phyloP scores from a whole-genome alignment of 2,329 filamentous ascomycete genomes.

The Elsinoe necatrix region DNA sequence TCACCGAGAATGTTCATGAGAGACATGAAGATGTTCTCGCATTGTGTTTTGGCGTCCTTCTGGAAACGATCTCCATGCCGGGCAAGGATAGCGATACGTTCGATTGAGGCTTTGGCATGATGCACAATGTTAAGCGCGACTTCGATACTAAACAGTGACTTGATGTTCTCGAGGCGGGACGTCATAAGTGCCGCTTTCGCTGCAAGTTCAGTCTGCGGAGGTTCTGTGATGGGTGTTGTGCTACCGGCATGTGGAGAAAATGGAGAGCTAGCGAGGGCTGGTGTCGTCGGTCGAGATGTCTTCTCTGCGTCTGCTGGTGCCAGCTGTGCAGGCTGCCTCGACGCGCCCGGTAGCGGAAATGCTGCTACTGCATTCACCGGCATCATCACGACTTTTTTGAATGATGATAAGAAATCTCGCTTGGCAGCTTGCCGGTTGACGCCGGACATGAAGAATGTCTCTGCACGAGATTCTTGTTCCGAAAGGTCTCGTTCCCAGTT shows the following conservation, averaged over 20 bases:
- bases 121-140: constrained; percentile 86
- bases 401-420: constrained; percentile 89
- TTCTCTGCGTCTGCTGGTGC: constrained; percentile 22
- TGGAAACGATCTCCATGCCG: constrained; percentile 65
- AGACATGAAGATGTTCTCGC: constrained; percentile 76
- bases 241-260: constrained; percentile 22
- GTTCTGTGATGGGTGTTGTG: constrained; percentile 45
- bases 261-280: constrained; percentile 23
- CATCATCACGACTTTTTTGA: constrained; percentile 99
- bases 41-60: constrained; percentile 78
- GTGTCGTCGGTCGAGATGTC: constrained; percentile 24
- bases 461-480: constrained; percentile 80
- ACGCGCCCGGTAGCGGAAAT: constrained; percentile 34
- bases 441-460: constrained; percentile 93
- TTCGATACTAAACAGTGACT: constrained; percentile 91
- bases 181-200: constrained; percentile 98
- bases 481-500: constrained; percentile 87
- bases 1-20: constrained; percentile 77
- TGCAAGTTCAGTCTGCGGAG: constrained; percentile 81
- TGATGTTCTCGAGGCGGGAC: constrained; percentile 85
- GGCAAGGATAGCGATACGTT: constrained; percentile 76
- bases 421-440: constrained; percentile 92
- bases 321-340: constrained; percentile 22
- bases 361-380: constrained; percentile 82
- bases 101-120: constrained; percentile 76